These are phyloP conservation scores for Turnera subulata DNA, from an alignment of 345 rosid genomes.

Conservation along the genomic window DNA sequence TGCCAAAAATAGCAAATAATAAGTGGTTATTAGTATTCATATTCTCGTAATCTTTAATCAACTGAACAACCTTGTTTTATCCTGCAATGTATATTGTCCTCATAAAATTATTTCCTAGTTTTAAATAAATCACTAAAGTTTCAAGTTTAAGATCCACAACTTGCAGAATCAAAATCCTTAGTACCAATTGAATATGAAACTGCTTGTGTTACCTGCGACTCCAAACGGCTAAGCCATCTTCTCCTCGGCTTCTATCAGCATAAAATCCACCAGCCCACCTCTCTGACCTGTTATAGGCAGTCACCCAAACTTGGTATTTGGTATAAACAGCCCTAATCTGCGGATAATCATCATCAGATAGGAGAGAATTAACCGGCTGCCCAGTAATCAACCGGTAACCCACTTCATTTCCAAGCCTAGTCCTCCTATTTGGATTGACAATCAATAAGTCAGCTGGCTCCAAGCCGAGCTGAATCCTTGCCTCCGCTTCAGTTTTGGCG, in stretches of 20 bases:
- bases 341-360: slow-evolving; percentile 59
- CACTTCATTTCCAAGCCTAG: slow-evolving; percentile 52
- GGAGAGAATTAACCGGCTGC: slow-evolving; percentile 39
- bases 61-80: too few species aligned
- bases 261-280: slow-evolving; percentile 82
- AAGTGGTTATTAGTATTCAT: not conserved
- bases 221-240: slow-evolving; percentile 72
- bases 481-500: slow-evolving; percentile 64
- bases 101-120: too few species aligned
- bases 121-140: too few species aligned
- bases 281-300: slow-evolving; percentile 74
- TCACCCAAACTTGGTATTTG: slow-evolving; percentile 66
- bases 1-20: too few species aligned
- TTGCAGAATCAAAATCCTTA: too few species aligned
- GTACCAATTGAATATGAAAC: not conserved
- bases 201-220: slow-evolving; percentile 37
- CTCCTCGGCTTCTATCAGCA: slow-evolving; percentile 64
- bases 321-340: slow-evolving; percentile 59
- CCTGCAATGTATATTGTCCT: too few species aligned
- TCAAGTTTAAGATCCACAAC: too few species aligned
- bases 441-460: slow-evolving; percentile 55
- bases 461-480: slow-evolving; percentile 42
- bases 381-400: slow-evolving; percentile 68
- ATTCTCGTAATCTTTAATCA: too few species aligned
- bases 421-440: slow-evolving; percentile 57